A percentile compares a stretch with the other conserved stretches of the same genome.
Evolutionary conservation across 208 protist genomes (phyloP).

Genomic region (Crithidia sp.): DNA sequence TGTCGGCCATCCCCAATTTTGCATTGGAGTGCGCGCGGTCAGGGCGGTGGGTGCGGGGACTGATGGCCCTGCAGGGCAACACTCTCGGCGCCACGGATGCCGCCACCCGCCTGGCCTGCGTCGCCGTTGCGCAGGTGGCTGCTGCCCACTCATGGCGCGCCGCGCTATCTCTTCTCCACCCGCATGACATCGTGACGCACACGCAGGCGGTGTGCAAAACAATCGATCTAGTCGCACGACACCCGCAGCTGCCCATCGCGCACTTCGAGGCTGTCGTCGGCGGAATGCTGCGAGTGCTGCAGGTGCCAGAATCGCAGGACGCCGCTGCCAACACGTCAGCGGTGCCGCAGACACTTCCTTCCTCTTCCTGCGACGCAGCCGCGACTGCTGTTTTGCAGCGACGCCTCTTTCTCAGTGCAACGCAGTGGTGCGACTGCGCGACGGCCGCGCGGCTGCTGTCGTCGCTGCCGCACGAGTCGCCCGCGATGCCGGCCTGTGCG

Average conservation of each 20-base stretch:
- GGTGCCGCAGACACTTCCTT: not conserved
- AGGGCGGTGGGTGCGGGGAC: slow-evolving; percentile 72
- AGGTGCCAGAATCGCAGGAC: not conserved
- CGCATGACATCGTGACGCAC: slow-evolving; percentile 18
- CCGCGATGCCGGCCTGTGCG: slow-evolving; percentile 5
- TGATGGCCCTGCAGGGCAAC: slow-evolving; percentile 58
- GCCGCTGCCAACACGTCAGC: too few relatives aligned
- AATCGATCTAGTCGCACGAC: slow-evolving; percentile 33
- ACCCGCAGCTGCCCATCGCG: slow-evolving; percentile 14
- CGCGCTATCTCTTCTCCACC: slow-evolving; percentile 45
- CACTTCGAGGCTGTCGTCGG: slow-evolving; percentile 8
- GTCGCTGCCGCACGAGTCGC: slow-evolving; percentile 6
- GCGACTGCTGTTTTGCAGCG: slow-evolving; percentile 2
- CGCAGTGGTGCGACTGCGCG: slow-evolving; percentile 28
- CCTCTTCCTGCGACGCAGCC: not conserved
- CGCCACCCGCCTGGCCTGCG: slow-evolving; percentile 36
- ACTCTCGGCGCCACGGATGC: slow-evolving; percentile 27
- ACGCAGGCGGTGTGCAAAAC: slow-evolving; percentile 27
- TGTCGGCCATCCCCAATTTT: slow-evolving; percentile 71
- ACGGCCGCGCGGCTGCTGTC: slow-evolving; percentile 26
- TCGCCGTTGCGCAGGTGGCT: slow-evolving; percentile 49
- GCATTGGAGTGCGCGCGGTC: slow-evolving; percentile 59
- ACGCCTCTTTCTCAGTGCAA: slow-evolving; percentile 30
- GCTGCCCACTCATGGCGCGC: slow-evolving; percentile 51
- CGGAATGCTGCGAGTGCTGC: slow-evolving; percentile 7